A percentile compares a stretch with the other conserved stretches of the same genome.
These are phyloP conservation scores for Clavispora carvajalis DNA, from an alignment of 805 yeast species.

Conservation along the genomic window DNA sequence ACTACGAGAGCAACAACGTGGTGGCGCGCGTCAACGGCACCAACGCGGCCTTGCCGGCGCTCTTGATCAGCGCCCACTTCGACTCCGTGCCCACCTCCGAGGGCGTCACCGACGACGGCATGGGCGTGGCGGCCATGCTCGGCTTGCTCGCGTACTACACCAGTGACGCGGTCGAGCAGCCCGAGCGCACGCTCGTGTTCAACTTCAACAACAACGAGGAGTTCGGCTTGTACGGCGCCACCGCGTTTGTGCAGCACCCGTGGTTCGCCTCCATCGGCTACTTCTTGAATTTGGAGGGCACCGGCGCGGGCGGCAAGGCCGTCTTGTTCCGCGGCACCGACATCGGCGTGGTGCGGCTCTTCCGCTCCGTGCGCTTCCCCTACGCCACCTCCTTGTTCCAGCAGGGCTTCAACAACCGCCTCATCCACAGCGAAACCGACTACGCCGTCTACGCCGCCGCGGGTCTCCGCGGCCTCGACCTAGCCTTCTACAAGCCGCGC, in stretches of 20 bases:
- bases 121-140: conserved; percentile 76
- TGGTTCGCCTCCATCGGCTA: conserved; percentile 60
- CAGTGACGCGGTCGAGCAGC: conserved; percentile 35
- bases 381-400: conserved; percentile 79
- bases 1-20: conserved; percentile 80
- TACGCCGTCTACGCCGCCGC: conserved; percentile 69
- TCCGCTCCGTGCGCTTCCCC: conserved; percentile 55
- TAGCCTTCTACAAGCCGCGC: conserved; percentile 85
- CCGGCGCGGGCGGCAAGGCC: conserved; percentile 88
- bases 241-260: conserved; percentile 63
- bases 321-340: conserved; percentile 81
- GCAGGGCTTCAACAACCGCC: conserved; percentile 72
- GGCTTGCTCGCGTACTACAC: conserved; percentile 55
- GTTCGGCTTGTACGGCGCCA: conserved; percentile 80
- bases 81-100: conserved; percentile 84
- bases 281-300: conserved; percentile 83
- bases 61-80: conserved; percentile 77
- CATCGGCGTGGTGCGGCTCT: conserved; percentile 57
- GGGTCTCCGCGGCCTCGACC: conserved; percentile 72
- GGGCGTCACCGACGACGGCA: conserved; percentile 92
- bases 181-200: conserved; percentile 67
- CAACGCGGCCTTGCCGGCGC: conserved; percentile 53
- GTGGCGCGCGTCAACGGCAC: conserved; percentile 69
- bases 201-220: conserved; percentile 91
- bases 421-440: conserved; percentile 80